A percentile compares a stretch with the other conserved stretches of the same genome.
These are phyloP conservation scores for Zymoseptoria ardabiliae DNA, from an alignment of 2,329 filamentous ascomycete species.

Conservation along the genomic window DNA sequence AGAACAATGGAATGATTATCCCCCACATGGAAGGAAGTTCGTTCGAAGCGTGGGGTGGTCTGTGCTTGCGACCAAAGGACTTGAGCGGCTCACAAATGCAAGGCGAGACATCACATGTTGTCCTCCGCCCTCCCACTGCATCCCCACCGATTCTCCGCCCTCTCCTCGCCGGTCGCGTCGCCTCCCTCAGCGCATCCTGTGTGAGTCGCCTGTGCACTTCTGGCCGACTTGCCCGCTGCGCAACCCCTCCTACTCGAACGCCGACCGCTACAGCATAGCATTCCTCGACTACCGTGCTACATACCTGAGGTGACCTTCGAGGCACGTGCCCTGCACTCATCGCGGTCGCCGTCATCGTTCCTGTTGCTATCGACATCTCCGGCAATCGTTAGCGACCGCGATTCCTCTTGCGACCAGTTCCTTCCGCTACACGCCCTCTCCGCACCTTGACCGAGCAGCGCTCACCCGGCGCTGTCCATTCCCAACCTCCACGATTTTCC, in stretches of 20 bases:
- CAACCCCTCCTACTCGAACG: neutral
- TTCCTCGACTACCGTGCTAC: neutral
- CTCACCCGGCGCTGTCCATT: neutral
- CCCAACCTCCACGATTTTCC: neutral
- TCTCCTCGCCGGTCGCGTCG: neutral
- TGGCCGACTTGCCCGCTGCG: neutral
- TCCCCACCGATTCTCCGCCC: neutral
- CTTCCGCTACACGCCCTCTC: slow-evolving; percentile 1
- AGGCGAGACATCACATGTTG: neutral
- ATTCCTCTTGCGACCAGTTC: neutral
- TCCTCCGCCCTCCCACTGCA: neutral
- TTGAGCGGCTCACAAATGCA: neutral
- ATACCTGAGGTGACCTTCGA: neutral
- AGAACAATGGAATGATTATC: too few relatives aligned
- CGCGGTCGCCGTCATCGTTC: slow-evolving; percentile 7
- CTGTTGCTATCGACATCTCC: neutral
- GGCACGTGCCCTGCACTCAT: neutral
- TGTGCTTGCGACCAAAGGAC: too few relatives aligned
- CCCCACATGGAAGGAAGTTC: too few relatives aligned
- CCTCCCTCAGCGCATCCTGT: slow-evolving; percentile 12
- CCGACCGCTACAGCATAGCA: neutral
- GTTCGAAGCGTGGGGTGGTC: too few relatives aligned
- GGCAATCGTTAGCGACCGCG: neutral
- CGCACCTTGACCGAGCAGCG: neutral
- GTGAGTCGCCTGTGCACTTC: neutral